Evolutionary conservation across 345 rosid genomes (phyloP), one percentile per base, ranked within the genome.

Genomic region (Cardiospermum halicacabum): DNA sequence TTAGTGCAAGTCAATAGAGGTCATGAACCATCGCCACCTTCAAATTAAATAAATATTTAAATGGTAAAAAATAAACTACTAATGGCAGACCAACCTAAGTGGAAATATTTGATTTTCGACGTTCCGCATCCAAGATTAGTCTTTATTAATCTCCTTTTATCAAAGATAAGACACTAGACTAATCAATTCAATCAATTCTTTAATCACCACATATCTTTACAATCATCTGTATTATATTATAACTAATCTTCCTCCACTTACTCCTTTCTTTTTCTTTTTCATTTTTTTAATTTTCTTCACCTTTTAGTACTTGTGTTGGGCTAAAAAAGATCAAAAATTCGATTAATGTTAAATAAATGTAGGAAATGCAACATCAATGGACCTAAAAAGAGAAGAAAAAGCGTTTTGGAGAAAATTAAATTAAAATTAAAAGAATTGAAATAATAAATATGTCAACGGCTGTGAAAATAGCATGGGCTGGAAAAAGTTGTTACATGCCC

Each of bases 21-120:
- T 68, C 71, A 19, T 56, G 51, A 40, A 30, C 58, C 8, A 60
- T 25, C 45, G 25, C 59, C 56, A 60, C 43, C 70, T 64, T 25
- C 27, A 42, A 24, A 31, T n/a, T n/a, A n/a, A n/a, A n/a, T n/a
- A n/a, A n/a, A n/a, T 43, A 11, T 43, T 37, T 7, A 24, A 55
- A 45, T 60, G 58, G 62, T 50, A 61, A 22, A 62, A 34, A 18
- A 26, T 19, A 30, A 21, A 7, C 48, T 15, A 36, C 13, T 6
- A 77, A 75, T 78, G 80, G 85, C 78, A 75, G 85, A 81, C 85
- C 76, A 75, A 75, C 61, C 16, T 34, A 55, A 73, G 85, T 78
- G 82, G 79, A n/a, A n/a, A n/a, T 1, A 43, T 59, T 70, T 42
- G 71, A 69, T 74, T 58, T 65, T 40, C 30, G 21, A 19, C 32